Percentiles rank a stretch among this genome's conserved stretches.
Conservation (phyloP, 768 basidiomycete species). For the Sarcodon sp. region DNA sequence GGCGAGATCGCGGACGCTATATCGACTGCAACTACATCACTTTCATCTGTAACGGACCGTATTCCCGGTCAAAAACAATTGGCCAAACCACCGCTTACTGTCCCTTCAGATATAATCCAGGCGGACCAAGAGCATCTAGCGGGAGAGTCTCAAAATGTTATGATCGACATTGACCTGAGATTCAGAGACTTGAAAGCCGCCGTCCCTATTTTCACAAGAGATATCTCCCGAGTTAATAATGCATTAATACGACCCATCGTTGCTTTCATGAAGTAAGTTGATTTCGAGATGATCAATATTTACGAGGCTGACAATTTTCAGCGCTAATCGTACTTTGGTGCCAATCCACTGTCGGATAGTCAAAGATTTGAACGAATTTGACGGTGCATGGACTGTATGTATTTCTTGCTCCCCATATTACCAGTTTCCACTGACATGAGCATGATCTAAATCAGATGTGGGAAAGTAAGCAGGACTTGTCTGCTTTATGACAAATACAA, state of each 20-base stretch:
- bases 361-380: conserved; percentile 77
- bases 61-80: conserved; percentile 85
- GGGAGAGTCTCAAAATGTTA: conserved; percentile 17
- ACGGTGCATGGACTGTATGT: conserved; percentile 92
- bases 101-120: conserved; percentile 34
- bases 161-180: conserved; percentile 87
- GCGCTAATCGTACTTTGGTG: conserved; percentile 85
- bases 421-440: conserved; percentile 7
- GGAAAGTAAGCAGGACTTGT: conserved; percentile 52
- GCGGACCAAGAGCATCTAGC: conserved; percentile 25
- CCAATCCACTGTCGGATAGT: conserved; percentile 88
- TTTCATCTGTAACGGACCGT: conserved; percentile 35
- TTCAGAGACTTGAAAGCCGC: conserved; percentile 94
- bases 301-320: conserved; percentile 18
- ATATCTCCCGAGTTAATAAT: conserved; percentile 85
- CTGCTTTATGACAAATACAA: conserved; percentile 3
- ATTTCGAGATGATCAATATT: not conserved
- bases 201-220: conserved; percentile 82
- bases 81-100: conserved; percentile 74
- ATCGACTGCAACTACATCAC: conserved; percentile 35
- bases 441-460: conserved; percentile 48
- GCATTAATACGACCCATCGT: conserved; percentile 93
- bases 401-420: conserved; percentile 1
- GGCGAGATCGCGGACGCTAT: conserved; percentile 89
- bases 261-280: conserved; percentile 89